These are phyloP conservation scores for Saccharomycopsis oosterbeekiorum DNA, from an alignment of 805 yeast genomes.

Conservation along the genomic window DNA sequence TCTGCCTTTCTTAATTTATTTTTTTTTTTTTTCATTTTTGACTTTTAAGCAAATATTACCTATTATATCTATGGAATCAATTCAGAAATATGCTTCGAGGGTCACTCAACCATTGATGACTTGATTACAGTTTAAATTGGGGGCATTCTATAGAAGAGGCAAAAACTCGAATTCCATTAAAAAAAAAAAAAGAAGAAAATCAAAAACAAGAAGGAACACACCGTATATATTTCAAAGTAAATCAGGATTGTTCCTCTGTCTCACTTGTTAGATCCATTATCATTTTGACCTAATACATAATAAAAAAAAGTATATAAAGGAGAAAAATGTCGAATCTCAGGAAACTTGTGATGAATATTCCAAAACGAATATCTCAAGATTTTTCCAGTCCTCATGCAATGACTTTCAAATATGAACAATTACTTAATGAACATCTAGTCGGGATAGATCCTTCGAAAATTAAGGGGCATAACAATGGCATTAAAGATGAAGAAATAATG, in stretches of 20 bases:
- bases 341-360: neutral
- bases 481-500: slow-evolving; percentile 1
- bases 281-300: neutral
- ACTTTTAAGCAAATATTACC: neutral
- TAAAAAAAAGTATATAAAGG: neutral
- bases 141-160: too few relatives aligned
- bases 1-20: too few relatives aligned
- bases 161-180: too few relatives aligned
- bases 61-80: neutral
- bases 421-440: slow-evolving; percentile 5
- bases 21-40: neutral
- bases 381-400: neutral
- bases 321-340: neutral
- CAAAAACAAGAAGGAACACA: too few relatives aligned
- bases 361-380: neutral
- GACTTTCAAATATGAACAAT: slow-evolving; percentile 7
- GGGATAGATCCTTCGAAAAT: slow-evolving; percentile 1
- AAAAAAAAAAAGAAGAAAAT: too few relatives aligned
- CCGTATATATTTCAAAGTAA: too few relatives aligned
- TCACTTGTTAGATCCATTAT: too few relatives aligned
- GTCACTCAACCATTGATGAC: neutral
- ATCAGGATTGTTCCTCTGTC: too few relatives aligned
- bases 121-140: too few relatives aligned
- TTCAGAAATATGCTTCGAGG: neutral
- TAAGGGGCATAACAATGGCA: neutral